Evolutionary conservation across 768 basidiomycete genomes (phyloP).

Genomic region (Pluteus cervinus): DNA sequence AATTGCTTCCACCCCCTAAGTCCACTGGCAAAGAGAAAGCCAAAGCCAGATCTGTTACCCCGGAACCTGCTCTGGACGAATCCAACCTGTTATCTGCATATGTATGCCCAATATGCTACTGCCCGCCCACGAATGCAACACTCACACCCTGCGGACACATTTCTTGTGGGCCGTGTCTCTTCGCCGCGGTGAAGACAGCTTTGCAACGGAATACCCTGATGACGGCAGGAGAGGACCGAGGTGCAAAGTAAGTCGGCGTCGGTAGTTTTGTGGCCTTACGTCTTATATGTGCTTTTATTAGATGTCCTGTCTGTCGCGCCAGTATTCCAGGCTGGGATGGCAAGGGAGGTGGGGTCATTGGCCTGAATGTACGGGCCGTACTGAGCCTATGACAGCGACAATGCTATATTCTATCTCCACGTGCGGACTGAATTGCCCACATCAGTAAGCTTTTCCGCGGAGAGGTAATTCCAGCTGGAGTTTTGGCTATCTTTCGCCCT

Average conservation of each 20-base stretch:
- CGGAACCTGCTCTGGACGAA: too few species aligned
- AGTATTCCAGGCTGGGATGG: constrained; percentile 67
- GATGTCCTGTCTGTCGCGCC: constrained; percentile 70
- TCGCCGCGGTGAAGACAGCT: constrained; percentile 62
- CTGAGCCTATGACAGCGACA: constrained; percentile 29
- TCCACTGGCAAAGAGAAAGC: too few species aligned
- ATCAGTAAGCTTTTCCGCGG: too few species aligned
- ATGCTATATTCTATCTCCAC: too few species aligned
- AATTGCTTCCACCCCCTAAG: too few species aligned
- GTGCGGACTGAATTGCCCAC: too few species aligned
- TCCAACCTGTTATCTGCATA: constrained; percentile 50
- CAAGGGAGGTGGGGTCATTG: constrained; percentile 60
- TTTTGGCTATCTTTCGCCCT: too few species aligned
- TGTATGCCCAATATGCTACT: constrained; percentile 78
- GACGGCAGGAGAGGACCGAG: constrained; percentile 19
- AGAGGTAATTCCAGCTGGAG: too few species aligned
- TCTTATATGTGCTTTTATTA: constrained; percentile 12
- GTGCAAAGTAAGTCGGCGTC: constrained; percentile 30
- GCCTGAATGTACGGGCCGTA: constrained; percentile 42
- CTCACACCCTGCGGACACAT: constrained; percentile 79
- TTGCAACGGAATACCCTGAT: constrained; percentile 38
- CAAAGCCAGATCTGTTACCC: too few species aligned
- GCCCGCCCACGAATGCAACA: constrained; percentile 66
- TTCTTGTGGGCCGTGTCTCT: constrained; percentile 71
- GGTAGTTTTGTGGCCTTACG: constrained; percentile 1